Percentiles rank a stretch among this genome's conserved stretches.
These are phyloP conservation scores for Aspergillus puulaauensis DNA, from an alignment of 2,329 filamentous ascomycete species.

Conservation along the genomic window DNA sequence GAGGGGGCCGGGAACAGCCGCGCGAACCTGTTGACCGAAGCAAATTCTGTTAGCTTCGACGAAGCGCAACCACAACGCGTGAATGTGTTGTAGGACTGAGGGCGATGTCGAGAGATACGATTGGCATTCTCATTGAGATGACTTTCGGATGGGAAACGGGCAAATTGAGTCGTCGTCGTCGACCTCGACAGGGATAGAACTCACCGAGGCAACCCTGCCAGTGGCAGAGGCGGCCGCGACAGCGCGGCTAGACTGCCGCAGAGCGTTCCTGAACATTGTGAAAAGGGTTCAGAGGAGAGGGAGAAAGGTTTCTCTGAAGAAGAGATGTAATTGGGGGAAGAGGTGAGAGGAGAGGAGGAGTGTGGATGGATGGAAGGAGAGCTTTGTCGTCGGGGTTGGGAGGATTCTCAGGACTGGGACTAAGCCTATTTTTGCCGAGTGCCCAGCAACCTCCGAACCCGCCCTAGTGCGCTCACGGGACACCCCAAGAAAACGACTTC, in stretches of 20 bases:
- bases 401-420: conserved; percentile 41
- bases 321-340: conserved; percentile 43
- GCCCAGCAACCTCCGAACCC: conserved; percentile 37
- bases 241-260: conserved; percentile 94
- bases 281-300: conserved; percentile 43
- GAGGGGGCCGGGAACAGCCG: conserved; percentile 75
- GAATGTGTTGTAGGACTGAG: conserved; percentile 21
- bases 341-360: conserved; percentile 41
- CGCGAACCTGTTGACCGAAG: conserved; percentile 67
- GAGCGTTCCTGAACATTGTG: conserved; percentile 96
- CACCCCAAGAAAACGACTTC: conserved; percentile 14
- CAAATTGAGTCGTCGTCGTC: conserved; percentile 30
- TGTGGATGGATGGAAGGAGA: conserved; percentile 45
- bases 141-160: conserved; percentile 32
- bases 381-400: conserved; percentile 42
- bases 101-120: conserved; percentile 22
- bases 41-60: conserved; percentile 51
- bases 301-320: conserved; percentile 43
- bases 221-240: conserved; percentile 90
- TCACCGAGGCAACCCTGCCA: conserved; percentile 90
- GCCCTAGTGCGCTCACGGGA: conserved; percentile 36
- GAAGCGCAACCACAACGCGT: conserved; percentile 39
- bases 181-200: conserved; percentile 57
- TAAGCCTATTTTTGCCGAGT: conserved; percentile 41
- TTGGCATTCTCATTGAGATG: conserved; percentile 32